phyloP scores from a whole-genome alignment of 1,284 basidiomycete genomes.

The Apiotrichum porosum region DNA sequence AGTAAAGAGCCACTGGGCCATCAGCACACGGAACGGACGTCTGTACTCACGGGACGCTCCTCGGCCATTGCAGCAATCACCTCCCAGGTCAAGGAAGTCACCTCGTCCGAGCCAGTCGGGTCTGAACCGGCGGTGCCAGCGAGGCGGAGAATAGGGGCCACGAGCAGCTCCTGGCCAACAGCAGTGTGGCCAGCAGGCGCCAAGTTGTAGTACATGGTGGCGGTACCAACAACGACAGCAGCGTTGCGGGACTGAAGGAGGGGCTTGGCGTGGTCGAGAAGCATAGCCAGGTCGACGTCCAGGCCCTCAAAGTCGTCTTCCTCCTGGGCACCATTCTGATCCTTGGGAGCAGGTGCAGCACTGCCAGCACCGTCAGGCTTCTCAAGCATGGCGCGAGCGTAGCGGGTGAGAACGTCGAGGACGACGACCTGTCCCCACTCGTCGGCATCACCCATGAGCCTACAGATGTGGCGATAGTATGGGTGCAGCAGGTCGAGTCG shows the following conservation, averaged over 20 bases:
- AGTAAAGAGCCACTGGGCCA: slow-evolving; percentile 57
- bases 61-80: slow-evolving; percentile 64
- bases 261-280: slow-evolving; percentile 67
- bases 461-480: slow-evolving; percentile 80
- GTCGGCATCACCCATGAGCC: slow-evolving; percentile 80
- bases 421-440: slow-evolving; percentile 91
- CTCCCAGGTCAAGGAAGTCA: slow-evolving; percentile 66
- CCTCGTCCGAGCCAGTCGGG: slow-evolving; percentile 59
- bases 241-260: slow-evolving; percentile 80
- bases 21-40: too few relatives aligned
- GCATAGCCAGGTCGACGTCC: slow-evolving; percentile 63
- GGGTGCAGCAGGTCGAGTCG: slow-evolving; percentile 80
- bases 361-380: slow-evolving; percentile 54
- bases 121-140: slow-evolving; percentile 50
- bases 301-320: slow-evolving; percentile 57
- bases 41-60: slow-evolving; percentile 54
- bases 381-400: slow-evolving; percentile 77
- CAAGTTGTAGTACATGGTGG: slow-evolving; percentile 68
- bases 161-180: slow-evolving; percentile 36
- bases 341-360: background rate
- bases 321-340: background rate
- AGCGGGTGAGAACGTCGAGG: slow-evolving; percentile 65
- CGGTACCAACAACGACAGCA: slow-evolving; percentile 71
- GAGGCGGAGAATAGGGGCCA: slow-evolving; percentile 38
- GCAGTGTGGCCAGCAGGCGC: slow-evolving; percentile 53